These are phyloP conservation scores for Scenedesmus sp. DNA, from an alignment of 163 green algal species.

Conservation along the genomic window DNA sequence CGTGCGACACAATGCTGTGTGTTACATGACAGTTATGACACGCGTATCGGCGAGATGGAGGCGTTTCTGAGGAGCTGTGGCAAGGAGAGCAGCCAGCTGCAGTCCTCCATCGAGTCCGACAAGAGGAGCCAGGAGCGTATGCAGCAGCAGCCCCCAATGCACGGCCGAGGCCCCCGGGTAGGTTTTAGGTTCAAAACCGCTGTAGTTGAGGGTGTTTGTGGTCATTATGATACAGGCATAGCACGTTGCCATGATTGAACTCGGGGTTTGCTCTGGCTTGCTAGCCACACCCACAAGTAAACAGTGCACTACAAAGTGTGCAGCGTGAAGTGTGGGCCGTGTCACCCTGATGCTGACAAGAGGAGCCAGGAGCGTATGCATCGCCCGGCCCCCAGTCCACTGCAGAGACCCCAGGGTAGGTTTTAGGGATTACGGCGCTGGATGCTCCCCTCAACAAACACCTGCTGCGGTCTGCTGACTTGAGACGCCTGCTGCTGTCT, in stretches of 20 bases:
- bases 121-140: not conserved
- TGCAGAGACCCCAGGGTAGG: too few species aligned
- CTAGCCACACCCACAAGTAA: too few species aligned
- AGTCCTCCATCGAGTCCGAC: not conserved
- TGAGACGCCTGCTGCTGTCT: too few species aligned
- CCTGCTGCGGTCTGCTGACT: too few species aligned
- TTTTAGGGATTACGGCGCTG: too few species aligned
- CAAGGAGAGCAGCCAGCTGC: slow-evolving; percentile 4
- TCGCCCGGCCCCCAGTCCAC: too few species aligned
- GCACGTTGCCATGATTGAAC: not conserved
- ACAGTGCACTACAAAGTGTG: too few species aligned
- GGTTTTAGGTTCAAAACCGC: not conserved
- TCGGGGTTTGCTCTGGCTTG: too few species aligned
- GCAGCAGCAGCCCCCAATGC: not conserved
- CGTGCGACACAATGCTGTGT: not conserved
- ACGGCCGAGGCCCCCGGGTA: not conserved
- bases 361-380: not conserved
- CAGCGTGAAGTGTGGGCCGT: not conserved
- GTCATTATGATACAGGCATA: not conserved
- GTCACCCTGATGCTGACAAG: not conserved
- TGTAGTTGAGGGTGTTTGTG: not conserved
- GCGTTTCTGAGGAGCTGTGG: not conserved
- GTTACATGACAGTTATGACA: slow-evolving; percentile 30
- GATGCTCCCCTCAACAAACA: too few species aligned
- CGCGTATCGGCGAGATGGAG: not conserved